These are phyloP conservation scores for Cardamine occulta DNA, from an alignment of 345 rosid species.

Conservation along the genomic window DNA sequence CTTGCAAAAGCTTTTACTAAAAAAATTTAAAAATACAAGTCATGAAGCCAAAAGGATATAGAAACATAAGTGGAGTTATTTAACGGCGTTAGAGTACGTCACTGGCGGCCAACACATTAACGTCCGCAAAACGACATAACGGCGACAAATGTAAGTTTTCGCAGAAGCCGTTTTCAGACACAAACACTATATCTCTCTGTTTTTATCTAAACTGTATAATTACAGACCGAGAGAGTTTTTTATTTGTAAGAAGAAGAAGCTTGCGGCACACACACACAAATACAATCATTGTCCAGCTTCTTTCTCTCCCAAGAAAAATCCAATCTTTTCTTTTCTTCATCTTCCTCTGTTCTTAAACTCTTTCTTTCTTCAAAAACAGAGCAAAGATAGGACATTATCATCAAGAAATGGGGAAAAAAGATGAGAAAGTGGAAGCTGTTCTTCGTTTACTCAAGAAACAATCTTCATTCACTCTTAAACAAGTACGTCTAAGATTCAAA, in stretches of 20 bases:
- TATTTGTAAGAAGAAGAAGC: conserved; percentile 21
- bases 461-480: conserved; percentile 75
- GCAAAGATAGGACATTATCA: background rate
- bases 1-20: too few species aligned
- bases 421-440: conserved; percentile 71
- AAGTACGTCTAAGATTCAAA: conserved; percentile 46
- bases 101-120: conserved; percentile 30
- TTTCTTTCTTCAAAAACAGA: conserved; percentile 7
- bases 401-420: conserved; percentile 72
- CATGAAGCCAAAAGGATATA: background rate
- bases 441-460: conserved; percentile 69
- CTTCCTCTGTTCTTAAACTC: conserved; percentile 9
- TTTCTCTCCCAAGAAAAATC: background rate
- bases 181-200: conserved; percentile 16
- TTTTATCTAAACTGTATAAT: conserved; percentile 8
- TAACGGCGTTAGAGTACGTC: conserved; percentile 37
- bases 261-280: conserved; percentile 6
- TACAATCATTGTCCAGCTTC: conserved; percentile 19
- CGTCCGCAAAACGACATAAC: conserved; percentile 42
- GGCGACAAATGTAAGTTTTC: conserved; percentile 36
- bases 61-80: background rate
- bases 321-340: background rate
- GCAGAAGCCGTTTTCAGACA: conserved; percentile 33
- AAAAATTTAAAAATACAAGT: background rate
- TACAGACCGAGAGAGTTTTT: background rate